Evolutionary conservation across 2,329 filamentous ascomycete genomes (phyloP).

Genomic region (Microsporum ferrugineum): DNA sequence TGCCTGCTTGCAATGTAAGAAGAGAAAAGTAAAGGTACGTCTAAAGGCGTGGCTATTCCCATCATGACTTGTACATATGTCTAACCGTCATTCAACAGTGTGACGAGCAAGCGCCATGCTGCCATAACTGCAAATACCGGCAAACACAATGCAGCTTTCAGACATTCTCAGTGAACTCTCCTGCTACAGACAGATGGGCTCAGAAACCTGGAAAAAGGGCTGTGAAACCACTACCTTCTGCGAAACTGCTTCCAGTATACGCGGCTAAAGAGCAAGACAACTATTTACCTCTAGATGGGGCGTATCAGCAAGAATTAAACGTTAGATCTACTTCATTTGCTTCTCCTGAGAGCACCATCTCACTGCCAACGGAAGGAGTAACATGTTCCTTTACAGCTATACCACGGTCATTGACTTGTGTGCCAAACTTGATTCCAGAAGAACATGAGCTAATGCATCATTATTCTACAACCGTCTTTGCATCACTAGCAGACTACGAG

Average conservation of each 20-base stretch:
- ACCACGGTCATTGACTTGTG: neutral
- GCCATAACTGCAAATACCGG: constrained; percentile 12
- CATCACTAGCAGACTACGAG: constrained; percentile 11
- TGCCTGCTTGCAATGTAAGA: constrained; percentile 14
- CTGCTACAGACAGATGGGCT: neutral
- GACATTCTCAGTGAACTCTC: neutral
- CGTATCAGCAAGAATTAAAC: neutral
- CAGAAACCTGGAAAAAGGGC: neutral
- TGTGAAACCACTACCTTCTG: neutral
- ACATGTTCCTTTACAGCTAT: neutral
- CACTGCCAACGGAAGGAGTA: neutral
- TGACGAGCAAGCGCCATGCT: constrained; percentile 14
- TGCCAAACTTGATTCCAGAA: neutral
- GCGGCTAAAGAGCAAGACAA: neutral
- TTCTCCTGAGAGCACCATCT: neutral
- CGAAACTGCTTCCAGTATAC: neutral
- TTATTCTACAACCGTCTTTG: constrained; percentile 10
- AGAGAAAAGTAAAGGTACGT: constrained; percentile 14
- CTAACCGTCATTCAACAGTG: constrained; percentile 6
- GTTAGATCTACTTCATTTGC: neutral
- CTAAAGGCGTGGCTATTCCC: too few species aligned
- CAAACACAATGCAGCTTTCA: constrained; percentile 9
- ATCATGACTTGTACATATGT: neutral
- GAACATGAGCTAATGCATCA: constrained; percentile 14
- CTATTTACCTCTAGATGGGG: neutral